A percentile compares a stretch with the other conserved stretches of the same genome.
Evolutionary conservation across 306 rosid species (phyloP).

Genomic region (Fragaria vesca): DNA sequence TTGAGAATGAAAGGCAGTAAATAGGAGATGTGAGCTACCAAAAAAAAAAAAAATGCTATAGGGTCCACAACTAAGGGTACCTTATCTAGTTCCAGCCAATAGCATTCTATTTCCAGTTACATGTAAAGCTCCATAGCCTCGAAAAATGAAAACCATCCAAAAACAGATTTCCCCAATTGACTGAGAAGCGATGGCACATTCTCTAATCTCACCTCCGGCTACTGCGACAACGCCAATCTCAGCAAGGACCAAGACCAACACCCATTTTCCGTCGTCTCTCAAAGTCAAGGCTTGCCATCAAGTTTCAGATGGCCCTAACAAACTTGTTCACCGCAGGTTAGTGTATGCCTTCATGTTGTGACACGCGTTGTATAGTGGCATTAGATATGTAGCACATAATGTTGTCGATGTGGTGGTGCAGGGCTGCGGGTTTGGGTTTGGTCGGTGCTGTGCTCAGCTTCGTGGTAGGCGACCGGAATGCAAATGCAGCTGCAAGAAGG

Average conservation of each 20-base stretch:
- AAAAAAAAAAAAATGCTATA: neutral
- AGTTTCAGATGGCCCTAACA: conserved; percentile 9
- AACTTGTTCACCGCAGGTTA: conserved; percentile 46
- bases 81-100: conserved; percentile 79
- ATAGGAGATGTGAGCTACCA: neutral
- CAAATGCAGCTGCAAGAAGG: conserved; percentile 65
- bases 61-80: conserved; percentile 55
- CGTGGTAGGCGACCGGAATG: conserved; percentile 33
- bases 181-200: conserved; percentile 47
- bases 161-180: neutral
- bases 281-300: conserved; percentile 26
- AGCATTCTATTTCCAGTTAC: conserved; percentile 15
- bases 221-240: conserved; percentile 33
- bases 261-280: conserved; percentile 7
- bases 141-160: conserved; percentile 37
- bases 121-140: conserved; percentile 9
- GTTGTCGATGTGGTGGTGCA: conserved; percentile 23
- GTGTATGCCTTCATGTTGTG: neutral
- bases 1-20: neutral
- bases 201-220: conserved; percentile 44
- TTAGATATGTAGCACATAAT: neutral
- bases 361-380: neutral
- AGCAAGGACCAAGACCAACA: conserved; percentile 13
- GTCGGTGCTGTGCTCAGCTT: conserved; percentile 44
- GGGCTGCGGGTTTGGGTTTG: conserved; percentile 50